Evolutionary conservation across 768 basidiomycete species (phyloP), one percentile per base, ranked within the genome.

Genomic region (Dentipellis sp.): DNA sequence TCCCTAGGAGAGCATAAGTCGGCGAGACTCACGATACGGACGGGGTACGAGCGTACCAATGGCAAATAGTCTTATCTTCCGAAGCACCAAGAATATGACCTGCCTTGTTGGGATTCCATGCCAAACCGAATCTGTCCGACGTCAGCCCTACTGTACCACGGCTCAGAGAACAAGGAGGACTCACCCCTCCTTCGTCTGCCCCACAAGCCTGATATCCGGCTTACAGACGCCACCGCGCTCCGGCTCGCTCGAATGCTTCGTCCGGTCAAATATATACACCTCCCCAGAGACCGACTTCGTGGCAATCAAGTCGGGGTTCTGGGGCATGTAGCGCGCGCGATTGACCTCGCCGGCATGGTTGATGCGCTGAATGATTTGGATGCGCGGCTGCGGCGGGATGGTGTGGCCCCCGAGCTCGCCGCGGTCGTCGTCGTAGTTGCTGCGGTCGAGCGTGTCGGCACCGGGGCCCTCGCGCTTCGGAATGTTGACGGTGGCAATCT

Each of bases 261-360:
- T 98, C 57, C 97, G 75, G 71, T 99, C 97, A 71, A 98, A 99
- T n/a, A 99, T 73, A 56, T 88, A 74, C 2, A 98, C 91, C 60
- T 97, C 91, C 12, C 95, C 97, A 6, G 81, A 83, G 8, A 93
- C 81, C 19, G 94, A 78, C 70, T 98, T 98, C 10, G 95, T 98
- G 12, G 97, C 97, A 62, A 99, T 89, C 62, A 99, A 71, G 72
- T 98, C 91, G 1, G 94, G 91, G 66, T 98, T 99, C 71, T 98
- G 95, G 6, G 97, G 97, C 94, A 98, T 98, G 70, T 98, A 99
- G 53, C 97, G 84, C 58, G 97, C 97, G 46, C 94, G 77, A 71
- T 99, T 99, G 66, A 98, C 91, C 68, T 99, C 97, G 42, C 93
- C 91, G 4, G 80, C 79, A 69, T 99, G 97, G 69, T 94, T 94